phyloP scores from a whole-genome alignment of 2,329 filamentous ascomycete genomes.

The Fusarium buharicum region DNA sequence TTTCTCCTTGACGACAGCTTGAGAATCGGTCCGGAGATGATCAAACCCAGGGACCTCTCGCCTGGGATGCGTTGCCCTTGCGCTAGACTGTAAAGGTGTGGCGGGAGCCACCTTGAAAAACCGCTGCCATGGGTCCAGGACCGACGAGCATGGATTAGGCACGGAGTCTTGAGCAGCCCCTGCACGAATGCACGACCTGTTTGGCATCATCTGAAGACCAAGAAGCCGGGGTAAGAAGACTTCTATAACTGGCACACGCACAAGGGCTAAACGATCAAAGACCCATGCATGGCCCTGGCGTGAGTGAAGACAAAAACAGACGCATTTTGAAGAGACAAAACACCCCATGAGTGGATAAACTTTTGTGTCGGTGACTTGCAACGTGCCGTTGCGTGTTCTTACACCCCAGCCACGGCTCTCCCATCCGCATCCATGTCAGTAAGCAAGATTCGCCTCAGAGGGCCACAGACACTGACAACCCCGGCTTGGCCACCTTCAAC shows the following conservation, averaged over 20 bases:
- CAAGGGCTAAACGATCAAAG: slow-evolving; percentile 21
- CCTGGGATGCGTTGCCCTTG: slow-evolving; percentile 33
- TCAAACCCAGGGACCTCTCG: slow-evolving; percentile 40
- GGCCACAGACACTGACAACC: slow-evolving; percentile 36
- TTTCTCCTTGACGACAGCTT: slow-evolving; percentile 9
- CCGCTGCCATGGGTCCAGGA: slow-evolving; percentile 45
- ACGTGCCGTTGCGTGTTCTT: slow-evolving; percentile 8
- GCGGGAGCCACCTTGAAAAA: slow-evolving; percentile 39
- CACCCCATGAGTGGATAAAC: background rate
- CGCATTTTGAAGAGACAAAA: slow-evolving; percentile 1
- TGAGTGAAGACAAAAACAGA: slow-evolving; percentile 10
- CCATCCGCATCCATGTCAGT: slow-evolving; percentile 21
- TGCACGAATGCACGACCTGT: slow-evolving; percentile 36
- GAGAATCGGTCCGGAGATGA: slow-evolving; percentile 38
- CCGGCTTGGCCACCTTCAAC: slow-evolving; percentile 36
- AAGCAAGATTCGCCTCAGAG: slow-evolving; percentile 43
- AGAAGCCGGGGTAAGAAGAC: slow-evolving; percentile 27
- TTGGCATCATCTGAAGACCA: slow-evolving; percentile 36
- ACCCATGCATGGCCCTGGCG: slow-evolving; percentile 17
- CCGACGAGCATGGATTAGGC: slow-evolving; percentile 18
- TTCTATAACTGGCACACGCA: slow-evolving; percentile 30
- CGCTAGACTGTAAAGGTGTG: slow-evolving; percentile 38
- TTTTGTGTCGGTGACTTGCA: slow-evolving; percentile 12
- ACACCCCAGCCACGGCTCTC: slow-evolving; percentile 8
- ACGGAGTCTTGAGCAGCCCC: slow-evolving; percentile 27